Percentiles rank a stretch among this genome's conserved stretches.
Evolutionary conservation across 1,284 basidiomycete genomes (phyloP).

Genomic region (Malassezia globosa): DNA sequence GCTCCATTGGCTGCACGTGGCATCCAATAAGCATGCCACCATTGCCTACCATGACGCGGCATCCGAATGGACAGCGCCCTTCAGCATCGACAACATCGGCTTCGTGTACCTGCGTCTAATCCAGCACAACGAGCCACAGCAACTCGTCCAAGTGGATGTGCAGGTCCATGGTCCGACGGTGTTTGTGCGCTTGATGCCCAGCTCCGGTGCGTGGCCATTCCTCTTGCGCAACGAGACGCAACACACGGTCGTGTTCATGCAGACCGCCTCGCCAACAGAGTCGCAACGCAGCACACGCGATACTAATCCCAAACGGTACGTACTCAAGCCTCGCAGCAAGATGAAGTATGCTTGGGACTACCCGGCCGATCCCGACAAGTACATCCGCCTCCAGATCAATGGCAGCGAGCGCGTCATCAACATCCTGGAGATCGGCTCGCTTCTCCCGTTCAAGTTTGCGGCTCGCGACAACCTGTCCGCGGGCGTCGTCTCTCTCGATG

Average conservation of each 20-base stretch:
- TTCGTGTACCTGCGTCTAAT: constrained; percentile 64
- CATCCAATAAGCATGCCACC: constrained; percentile 56
- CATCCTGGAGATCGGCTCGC: constrained; percentile 88
- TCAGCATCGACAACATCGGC: constrained; percentile 86
- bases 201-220: constrained; percentile 72
- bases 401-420: constrained; percentile 68
- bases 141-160: constrained; percentile 70
- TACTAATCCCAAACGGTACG: constrained; percentile 49
- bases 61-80: constrained; percentile 74
- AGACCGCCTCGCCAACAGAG: constrained; percentile 48
- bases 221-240: constrained; percentile 80
- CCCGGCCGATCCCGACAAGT: constrained; percentile 74
- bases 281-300: constrained; percentile 51
- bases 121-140: constrained; percentile 43
- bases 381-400: constrained; percentile 58
- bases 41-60: constrained; percentile 75
- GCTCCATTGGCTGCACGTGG: constrained; percentile 60
- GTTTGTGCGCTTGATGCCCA: constrained; percentile 64
- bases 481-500: constrained; percentile 72
- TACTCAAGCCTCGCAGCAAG: constrained; percentile 55
- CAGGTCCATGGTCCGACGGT: constrained; percentile 78
- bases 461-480: constrained; percentile 44
- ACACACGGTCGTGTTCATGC: constrained; percentile 60
- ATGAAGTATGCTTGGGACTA: constrained; percentile 85
- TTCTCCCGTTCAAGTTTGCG: constrained; percentile 74